These are phyloP conservation scores for Phoma sp. DNA, from an alignment of 2,329 filamentous ascomycete species.

Conservation along the genomic window DNA sequence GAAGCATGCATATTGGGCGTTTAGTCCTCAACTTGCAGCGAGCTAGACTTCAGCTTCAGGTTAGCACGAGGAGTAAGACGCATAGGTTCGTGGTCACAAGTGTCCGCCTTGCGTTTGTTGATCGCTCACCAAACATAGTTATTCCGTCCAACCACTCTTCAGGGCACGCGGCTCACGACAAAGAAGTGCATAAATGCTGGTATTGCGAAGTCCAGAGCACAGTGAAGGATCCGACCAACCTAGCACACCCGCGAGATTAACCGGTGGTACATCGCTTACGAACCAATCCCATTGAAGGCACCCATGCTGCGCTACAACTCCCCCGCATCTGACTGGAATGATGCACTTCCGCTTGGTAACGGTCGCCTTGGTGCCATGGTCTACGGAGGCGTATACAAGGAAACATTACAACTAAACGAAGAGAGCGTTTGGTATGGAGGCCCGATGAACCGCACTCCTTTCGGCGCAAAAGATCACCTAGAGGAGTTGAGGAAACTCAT, in stretches of 20 bases:
- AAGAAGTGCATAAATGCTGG: conserved; percentile 11
- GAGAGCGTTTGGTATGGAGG: conserved; percentile 48
- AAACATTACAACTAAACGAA: conserved; percentile 57
- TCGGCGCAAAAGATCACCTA: conserved; percentile 44
- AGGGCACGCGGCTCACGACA: conserved; percentile 3
- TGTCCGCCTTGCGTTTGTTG: conserved; percentile 8
- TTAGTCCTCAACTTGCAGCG: background rate
- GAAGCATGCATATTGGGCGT: background rate
- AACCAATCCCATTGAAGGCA: conserved; percentile 8
- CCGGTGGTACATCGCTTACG: conserved; percentile 8
- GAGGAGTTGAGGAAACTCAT: conserved; percentile 51
- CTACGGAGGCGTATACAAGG: conserved; percentile 53
- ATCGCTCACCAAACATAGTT: conserved; percentile 1
- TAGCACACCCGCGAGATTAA: conserved; percentile 7
- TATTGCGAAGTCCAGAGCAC: conserved; percentile 7
- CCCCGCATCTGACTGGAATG: conserved; percentile 42
- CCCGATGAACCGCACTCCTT: conserved; percentile 52
- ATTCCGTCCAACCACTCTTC: conserved; percentile 21
- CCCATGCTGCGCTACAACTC: conserved; percentile 16
- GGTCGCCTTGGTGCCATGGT: conserved; percentile 57
- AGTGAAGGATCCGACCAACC: background rate
- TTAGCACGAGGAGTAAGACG: background rate
- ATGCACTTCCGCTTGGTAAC: conserved; percentile 58
- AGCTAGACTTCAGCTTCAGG: background rate
- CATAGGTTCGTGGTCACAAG: background rate